These are phyloP conservation scores for Calonectria crousiana DNA, from an alignment of 2,329 filamentous ascomycete species.

Conservation along the genomic window DNA sequence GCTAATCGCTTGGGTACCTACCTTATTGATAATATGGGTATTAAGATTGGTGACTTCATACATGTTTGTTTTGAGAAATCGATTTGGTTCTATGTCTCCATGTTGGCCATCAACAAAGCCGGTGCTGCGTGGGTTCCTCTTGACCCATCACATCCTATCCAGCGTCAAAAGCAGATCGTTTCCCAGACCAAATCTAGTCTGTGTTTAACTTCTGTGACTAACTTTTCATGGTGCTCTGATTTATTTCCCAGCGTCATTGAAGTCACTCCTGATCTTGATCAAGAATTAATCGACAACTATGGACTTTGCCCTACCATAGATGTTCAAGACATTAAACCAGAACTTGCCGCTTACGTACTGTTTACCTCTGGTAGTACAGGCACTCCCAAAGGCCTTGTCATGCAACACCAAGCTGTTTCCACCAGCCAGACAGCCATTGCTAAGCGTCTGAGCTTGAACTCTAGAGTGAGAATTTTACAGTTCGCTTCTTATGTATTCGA, in stretches of 20 bases:
- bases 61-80: conserved; percentile 29
- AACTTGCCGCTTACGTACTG: conserved; percentile 52
- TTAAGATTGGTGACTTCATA: conserved; percentile 12
- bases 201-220: neutral
- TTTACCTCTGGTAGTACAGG: conserved; percentile 70
- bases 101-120: conserved; percentile 50
- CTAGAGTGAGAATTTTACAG: conserved; percentile 28
- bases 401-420: conserved; percentile 1
- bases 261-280: neutral
- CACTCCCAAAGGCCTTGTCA: conserved; percentile 64
- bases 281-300: neutral
- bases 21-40: conserved; percentile 20
- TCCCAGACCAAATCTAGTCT: neutral
- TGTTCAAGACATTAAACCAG: neutral
- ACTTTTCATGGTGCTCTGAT: neutral
- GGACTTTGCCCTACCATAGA: neutral
- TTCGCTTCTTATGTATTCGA: conserved; percentile 53
- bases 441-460: neutral
- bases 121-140: conserved; percentile 47
- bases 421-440: conserved; percentile 1
- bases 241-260: neutral
- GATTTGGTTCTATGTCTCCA: conserved; percentile 36
- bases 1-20: neutral
- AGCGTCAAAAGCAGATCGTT: conserved; percentile 3
- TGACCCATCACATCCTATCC: conserved; percentile 52